A percentile compares a stretch with the other conserved stretches of the same genome.
These are phyloP conservation scores for Cyberlindnera nakhonratchasimensis DNA, from an alignment of 805 yeast species.

Conservation along the genomic window DNA sequence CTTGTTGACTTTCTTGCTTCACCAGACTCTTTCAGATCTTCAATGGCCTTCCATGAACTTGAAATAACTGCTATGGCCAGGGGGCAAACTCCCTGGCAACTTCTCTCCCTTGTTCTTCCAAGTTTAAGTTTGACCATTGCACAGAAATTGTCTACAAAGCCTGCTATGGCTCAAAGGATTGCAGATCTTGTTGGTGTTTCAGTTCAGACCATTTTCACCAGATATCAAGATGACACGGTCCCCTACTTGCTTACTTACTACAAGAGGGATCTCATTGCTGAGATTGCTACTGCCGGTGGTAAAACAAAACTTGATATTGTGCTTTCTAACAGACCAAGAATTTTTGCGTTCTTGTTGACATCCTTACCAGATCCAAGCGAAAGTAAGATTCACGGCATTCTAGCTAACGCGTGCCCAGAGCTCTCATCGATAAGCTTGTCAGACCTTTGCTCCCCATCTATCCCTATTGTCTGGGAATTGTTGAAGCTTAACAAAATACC, in stretches of 20 bases:
- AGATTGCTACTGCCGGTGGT: constrained; percentile 51
- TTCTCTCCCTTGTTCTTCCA: constrained; percentile 77
- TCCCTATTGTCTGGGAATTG: constrained; percentile 38
- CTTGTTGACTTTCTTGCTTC: constrained; percentile 66
- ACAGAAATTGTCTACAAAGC: constrained; percentile 45
- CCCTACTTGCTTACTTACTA: constrained; percentile 72
- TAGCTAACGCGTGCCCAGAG: constrained; percentile 50
- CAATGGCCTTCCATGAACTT: constrained; percentile 66
- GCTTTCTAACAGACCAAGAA: constrained; percentile 44
- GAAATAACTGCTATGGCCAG: constrained; percentile 53
- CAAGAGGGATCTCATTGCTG: constrained; percentile 56
- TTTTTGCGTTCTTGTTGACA: constrained; percentile 56
- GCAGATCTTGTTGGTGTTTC: constrained; percentile 66
- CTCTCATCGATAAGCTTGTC: constrained; percentile 32
- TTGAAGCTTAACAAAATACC: constrained; percentile 39
- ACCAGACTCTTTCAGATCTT: constrained; percentile 57
- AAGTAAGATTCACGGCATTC: constrained; percentile 46
- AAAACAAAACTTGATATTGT: constrained; percentile 45
- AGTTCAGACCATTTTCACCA: constrained; percentile 53
- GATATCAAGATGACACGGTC: constrained; percentile 70
- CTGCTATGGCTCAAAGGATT: constrained; percentile 53
- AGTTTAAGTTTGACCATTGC: constrained; percentile 63
- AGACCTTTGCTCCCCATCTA: constrained; percentile 28
- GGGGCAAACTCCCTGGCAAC: constrained; percentile 68
- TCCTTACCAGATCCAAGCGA: constrained; percentile 47